Base-by-base conservation (phyloP, 2,329 filamentous ascomycete species). In the Penicillium sclerotiorum region DNA sequence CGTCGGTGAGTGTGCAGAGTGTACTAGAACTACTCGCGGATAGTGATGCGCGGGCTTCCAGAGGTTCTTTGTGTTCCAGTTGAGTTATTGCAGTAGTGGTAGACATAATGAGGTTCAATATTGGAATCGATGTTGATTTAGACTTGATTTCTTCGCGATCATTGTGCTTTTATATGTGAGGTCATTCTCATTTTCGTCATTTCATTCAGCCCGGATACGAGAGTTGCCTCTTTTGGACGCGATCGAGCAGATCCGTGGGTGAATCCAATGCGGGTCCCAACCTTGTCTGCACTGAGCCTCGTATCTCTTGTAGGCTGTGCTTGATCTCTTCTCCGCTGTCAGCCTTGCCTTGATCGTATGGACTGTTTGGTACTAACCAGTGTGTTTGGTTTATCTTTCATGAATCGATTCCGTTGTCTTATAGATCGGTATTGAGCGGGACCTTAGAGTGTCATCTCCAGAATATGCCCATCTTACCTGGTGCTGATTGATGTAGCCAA, bases 201-300 rank as follows among this genome's bases (percentile, higher is more conserved):
- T n/a, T n/a, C n/a, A n/a, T n/a, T n/a, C n/a, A n/a, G 27, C 27
- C 23, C 21, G 42, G 30, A 58, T 59, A 59, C 57, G 55, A 58
- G 47, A 55, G 9, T 58, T 58, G 36, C 55, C 56, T 57, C 39
- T 36, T 57, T 49, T 32, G 48, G 54, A 27, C 32, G n/a, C n/a
- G 33, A 20, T 20, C 39, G 38, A 30, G 40, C 32, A 35, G 25
- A 40, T 42, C 45, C 35, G 20, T 28, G 49, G 32, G 6, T 28
- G 17, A 8, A 39, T 47, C 39, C 44, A 52, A 47, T 40, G n/a
- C 15, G 11, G 25, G 27, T 39, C 18, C 27, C 27, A 33, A 38
- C 15, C 7, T 28, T 15, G 15, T 18, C 7, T 41, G 2, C 2
- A 27, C n/a, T 9, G 4, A 13, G 13, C 13, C 35, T 39, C 43